phyloP scores from a whole-genome alignment of 2,329 filamentous ascomycete genomes.

The Knoxdaviesia capensis region DNA sequence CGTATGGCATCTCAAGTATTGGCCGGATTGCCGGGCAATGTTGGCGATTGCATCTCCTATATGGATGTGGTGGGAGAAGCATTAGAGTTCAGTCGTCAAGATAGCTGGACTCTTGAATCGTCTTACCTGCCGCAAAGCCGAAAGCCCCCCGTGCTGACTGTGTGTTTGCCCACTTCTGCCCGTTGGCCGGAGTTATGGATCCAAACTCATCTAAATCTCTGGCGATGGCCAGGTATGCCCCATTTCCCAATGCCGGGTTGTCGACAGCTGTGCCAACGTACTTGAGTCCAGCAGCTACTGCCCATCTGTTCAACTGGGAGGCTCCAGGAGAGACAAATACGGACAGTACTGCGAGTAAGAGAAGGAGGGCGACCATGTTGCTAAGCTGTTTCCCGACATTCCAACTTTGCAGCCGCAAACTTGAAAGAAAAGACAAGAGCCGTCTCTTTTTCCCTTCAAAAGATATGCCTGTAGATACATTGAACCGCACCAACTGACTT shows the following conservation, averaged over 20 bases:
- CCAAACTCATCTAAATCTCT: conserved; percentile 35
- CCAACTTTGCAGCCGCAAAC: too few species aligned
- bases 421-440: too few species aligned
- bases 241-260: conserved; percentile 20
- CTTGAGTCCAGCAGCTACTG: conserved; percentile 23
- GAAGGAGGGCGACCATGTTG: too few species aligned
- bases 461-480: too few species aligned
- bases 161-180: conserved; percentile 38
- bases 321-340: too few species aligned
- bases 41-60: conserved; percentile 26
- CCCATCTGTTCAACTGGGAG: too few species aligned
- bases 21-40: conserved; percentile 15
- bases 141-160: conserved; percentile 38
- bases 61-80: too few species aligned
- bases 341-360: too few species aligned
- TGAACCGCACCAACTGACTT: too few species aligned
- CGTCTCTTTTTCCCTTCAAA: too few species aligned
- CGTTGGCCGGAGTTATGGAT: conserved; percentile 40
- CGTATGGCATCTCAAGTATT: conserved; percentile 38
- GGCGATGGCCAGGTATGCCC: conserved; percentile 27
- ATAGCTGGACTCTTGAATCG: conserved; percentile 18
- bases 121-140: conserved; percentile 36
- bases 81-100: too few species aligned
- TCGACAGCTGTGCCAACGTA: conserved; percentile 47
- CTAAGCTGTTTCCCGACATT: too few species aligned